Percentiles rank a stretch among this genome's conserved stretches.
phyloP scores from a whole-genome alignment of 1,284 basidiomycete species.

The Agroathelia rolfsii region DNA sequence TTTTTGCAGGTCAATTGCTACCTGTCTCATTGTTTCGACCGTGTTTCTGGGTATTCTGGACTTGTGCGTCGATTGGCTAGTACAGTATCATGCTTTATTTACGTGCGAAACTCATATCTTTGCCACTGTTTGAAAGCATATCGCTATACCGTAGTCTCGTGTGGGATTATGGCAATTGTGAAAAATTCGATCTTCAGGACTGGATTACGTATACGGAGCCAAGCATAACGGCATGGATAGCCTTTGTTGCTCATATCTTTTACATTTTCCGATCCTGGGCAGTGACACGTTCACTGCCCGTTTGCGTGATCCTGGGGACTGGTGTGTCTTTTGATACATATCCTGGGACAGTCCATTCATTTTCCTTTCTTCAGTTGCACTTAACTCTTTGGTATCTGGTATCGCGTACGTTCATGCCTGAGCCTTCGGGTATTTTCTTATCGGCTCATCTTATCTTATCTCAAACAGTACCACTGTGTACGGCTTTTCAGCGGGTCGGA shows the following conservation, averaged over 20 bases:
- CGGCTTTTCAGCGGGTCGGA: too few relatives aligned
- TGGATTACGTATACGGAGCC: slow-evolving; percentile 12
- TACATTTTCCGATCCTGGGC: slow-evolving; percentile 7
- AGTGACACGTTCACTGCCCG: background rate
- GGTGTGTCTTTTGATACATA: too few relatives aligned
- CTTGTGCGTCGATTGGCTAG: too few relatives aligned
- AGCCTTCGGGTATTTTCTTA: too few relatives aligned
- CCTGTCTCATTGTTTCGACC: slow-evolving; percentile 7
- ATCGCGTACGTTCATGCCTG: too few relatives aligned
- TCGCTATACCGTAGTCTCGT: slow-evolving; percentile 8
- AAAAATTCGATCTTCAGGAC: slow-evolving; percentile 6
- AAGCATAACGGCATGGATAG: slow-evolving; percentile 7
- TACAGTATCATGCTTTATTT: too few relatives aligned
- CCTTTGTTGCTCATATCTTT: slow-evolving; percentile 10
- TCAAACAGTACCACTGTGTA: too few relatives aligned
- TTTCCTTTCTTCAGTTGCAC: too few relatives aligned
- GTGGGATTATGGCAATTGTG: slow-evolving; percentile 5
- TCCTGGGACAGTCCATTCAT: too few relatives aligned
- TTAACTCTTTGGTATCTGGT: too few relatives aligned
- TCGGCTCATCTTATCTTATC: too few relatives aligned
- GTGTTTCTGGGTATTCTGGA: slow-evolving; percentile 4
- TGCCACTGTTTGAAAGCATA: slow-evolving; percentile 8
- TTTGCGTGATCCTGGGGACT: background rate
- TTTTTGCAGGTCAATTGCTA: slow-evolving; percentile 7
- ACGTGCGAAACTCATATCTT: too few relatives aligned